Evolutionary conservation across 305 asterid species (phyloP).

Genomic region (Striga hermonthica): DNA sequence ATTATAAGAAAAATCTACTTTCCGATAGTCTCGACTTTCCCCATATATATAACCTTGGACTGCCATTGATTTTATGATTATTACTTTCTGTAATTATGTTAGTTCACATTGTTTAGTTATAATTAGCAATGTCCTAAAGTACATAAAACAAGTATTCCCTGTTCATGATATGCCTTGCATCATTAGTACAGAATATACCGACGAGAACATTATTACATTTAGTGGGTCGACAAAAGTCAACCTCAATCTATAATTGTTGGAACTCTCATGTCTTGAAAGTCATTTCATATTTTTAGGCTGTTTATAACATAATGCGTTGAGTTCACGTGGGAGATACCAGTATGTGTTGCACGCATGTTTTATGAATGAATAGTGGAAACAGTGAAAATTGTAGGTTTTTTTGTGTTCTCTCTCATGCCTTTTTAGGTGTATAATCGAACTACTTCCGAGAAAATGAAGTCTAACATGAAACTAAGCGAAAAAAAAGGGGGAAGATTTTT

Average conservation of each 20-base stretch:
- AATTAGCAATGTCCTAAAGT: constrained; percentile 11
- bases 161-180: constrained; percentile 14
- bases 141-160: too few relatives aligned
- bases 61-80: too few relatives aligned
- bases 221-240: constrained; percentile 51
- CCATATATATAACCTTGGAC: too few relatives aligned
- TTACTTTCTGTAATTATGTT: too few relatives aligned
- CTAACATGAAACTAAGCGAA: not conserved
- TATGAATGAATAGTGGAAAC: constrained; percentile 27
- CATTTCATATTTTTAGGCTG: not conserved
- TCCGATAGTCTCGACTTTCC: too few relatives aligned
- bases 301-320: constrained; percentile 27
- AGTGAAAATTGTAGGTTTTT: too few relatives aligned
- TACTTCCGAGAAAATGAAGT: not conserved
- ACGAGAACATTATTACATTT: constrained; percentile 34
- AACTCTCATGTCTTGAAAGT: constrained; percentile 32
- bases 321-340: constrained; percentile 49
- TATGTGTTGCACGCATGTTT: constrained; percentile 43
- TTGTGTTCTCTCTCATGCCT: too few relatives aligned
- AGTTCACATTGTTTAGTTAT: constrained; percentile 12
- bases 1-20: too few relatives aligned
- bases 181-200: constrained; percentile 34
- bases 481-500: not conserved
- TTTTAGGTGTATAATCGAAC: not conserved
- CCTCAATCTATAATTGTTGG: constrained; percentile 31